Percentiles rank a stretch among this genome's conserved stretches.
Conservation (phyloP, 2,329 filamentous ascomycete genomes). For the Clonostachys chloroleuca region DNA sequence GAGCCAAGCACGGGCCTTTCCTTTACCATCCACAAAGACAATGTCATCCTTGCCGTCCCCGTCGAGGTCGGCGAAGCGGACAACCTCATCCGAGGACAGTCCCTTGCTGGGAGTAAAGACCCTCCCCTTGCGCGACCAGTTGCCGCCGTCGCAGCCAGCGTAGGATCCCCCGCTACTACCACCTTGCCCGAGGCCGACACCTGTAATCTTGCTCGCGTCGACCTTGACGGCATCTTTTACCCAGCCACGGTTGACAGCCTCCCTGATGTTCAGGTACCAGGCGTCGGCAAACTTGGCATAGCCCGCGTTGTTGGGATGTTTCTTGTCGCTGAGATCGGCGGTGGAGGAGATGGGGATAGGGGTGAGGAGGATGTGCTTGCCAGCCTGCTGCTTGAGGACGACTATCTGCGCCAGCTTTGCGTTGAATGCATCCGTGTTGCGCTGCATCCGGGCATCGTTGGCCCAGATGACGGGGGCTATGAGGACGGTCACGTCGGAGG, state of each 20-base stretch:
- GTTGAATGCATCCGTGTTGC: constrained; percentile 21
- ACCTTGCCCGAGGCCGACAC: constrained; percentile 3
- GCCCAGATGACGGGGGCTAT: constrained; percentile 11
- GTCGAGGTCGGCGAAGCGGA: background rate
- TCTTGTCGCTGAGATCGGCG: constrained; percentile 23
- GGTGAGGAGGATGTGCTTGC: constrained; percentile 7
- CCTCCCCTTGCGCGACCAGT: too few species aligned
- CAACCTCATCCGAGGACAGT: too few species aligned
- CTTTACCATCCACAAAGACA: too few species aligned
- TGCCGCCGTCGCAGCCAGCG: too few species aligned
- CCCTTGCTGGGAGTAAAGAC: too few species aligned
- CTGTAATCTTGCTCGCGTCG: constrained; percentile 2
- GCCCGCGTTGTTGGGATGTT: constrained; percentile 26
- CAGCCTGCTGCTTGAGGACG: constrained; percentile 3
- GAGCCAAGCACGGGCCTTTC: too few species aligned
- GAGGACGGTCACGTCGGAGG: constrained; percentile 8
- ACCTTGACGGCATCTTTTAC: constrained; percentile 6
- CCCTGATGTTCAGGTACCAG: constrained; percentile 20
- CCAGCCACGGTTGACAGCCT: constrained; percentile 10
- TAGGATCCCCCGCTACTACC: too few species aligned
- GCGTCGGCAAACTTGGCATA: constrained; percentile 30
- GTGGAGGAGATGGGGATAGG: constrained; percentile 7
- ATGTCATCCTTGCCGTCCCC: too few species aligned
- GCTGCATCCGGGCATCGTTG: constrained; percentile 12
- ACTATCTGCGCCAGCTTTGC: constrained; percentile 17